Evolutionary conservation across 2,329 filamentous ascomycete genomes (phyloP).

Genomic region (Trichothecium sympodiale): DNA sequence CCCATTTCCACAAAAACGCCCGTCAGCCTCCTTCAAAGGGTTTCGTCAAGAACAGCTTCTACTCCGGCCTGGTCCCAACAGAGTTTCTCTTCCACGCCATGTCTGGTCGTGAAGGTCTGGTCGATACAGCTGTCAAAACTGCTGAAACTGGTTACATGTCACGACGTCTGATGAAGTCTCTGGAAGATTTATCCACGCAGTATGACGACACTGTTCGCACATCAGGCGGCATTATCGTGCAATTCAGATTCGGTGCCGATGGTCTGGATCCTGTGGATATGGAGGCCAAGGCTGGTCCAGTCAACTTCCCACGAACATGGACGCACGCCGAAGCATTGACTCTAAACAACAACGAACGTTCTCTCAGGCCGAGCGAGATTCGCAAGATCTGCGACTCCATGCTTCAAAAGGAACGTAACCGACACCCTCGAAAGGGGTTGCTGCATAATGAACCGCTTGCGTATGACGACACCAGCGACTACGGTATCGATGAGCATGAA

Average conservation of each 20-base stretch:
- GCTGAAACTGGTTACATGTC: constrained; percentile 99
- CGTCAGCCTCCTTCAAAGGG: constrained; percentile 90
- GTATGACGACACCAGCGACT: constrained; percentile 60
- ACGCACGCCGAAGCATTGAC: constrained; percentile 68
- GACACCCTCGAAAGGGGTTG: constrained; percentile 49
- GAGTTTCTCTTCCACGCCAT: constrained; percentile 99
- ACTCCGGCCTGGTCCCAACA: constrained; percentile 76
- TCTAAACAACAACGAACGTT: constrained; percentile 64
- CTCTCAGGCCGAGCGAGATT: constrained; percentile 66
- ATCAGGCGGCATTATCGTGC: constrained; percentile 77
- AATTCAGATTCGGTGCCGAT: constrained; percentile 96
- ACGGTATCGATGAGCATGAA: constrained; percentile 67
- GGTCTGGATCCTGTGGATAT: constrained; percentile 94
- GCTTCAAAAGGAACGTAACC: constrained; percentile 55
- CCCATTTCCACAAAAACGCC: constrained; percentile 90
- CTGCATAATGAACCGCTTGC: constrained; percentile 50
- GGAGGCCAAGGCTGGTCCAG: constrained; percentile 87
- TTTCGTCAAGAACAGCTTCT: constrained; percentile 96
- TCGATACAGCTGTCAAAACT: constrained; percentile 98
- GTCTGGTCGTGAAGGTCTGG: constrained; percentile 93
- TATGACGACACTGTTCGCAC: constrained; percentile 95
- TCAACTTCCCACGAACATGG: constrained; percentile 86
- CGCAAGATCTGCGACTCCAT: constrained; percentile 54
- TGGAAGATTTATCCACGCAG: constrained; percentile 86
- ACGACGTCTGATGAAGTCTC: constrained; percentile 89